phyloP scores from a whole-genome alignment of 2,329 filamentous ascomycete species.

The Phialophora tarda region DNA sequence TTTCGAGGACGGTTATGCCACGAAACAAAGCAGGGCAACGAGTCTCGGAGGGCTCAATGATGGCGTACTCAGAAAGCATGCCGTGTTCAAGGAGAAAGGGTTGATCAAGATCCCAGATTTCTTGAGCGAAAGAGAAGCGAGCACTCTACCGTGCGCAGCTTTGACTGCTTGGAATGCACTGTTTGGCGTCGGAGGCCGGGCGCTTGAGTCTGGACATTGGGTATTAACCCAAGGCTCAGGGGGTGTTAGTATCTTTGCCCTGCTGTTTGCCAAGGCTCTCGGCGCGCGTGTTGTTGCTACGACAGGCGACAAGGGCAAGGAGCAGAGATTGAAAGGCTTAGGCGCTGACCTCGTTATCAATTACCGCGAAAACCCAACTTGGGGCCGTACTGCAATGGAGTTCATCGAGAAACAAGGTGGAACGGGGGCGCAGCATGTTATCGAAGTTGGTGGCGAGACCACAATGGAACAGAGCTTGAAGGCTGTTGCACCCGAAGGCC shows the following conservation, averaged over 20 bases:
- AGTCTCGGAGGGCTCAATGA: constrained; percentile 72
- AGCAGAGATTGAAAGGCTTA: constrained; percentile 53
- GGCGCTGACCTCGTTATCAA: constrained; percentile 67
- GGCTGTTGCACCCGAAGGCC: constrained; percentile 55
- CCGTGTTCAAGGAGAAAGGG: constrained; percentile 69
- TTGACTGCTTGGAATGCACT: constrained; percentile 71
- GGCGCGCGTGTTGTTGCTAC: constrained; percentile 64
- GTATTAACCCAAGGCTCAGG: constrained; percentile 67
- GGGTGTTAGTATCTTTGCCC: constrained; percentile 59
- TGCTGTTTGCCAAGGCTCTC: constrained; percentile 35
- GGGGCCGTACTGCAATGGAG: constrained; percentile 62
- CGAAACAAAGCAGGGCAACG: constrained; percentile 47
- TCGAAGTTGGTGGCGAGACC: constrained; percentile 68
- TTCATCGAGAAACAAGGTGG: constrained; percentile 52
- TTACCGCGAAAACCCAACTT: constrained; percentile 62
- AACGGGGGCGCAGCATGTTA: constrained; percentile 64
- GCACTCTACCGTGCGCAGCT: constrained; percentile 65
- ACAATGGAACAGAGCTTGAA: constrained; percentile 63
- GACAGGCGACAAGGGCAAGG: constrained; percentile 60
- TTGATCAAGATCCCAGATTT: constrained; percentile 67
- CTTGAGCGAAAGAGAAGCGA: constrained; percentile 60
- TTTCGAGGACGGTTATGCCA: constrained; percentile 51
- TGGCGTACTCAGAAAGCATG: constrained; percentile 71
- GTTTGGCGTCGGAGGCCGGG: constrained; percentile 58
- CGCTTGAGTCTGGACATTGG: constrained; percentile 60